These are phyloP conservation scores for Blastomyces silverae DNA, from an alignment of 2,329 filamentous ascomycete genomes.

Conservation along the genomic window DNA sequence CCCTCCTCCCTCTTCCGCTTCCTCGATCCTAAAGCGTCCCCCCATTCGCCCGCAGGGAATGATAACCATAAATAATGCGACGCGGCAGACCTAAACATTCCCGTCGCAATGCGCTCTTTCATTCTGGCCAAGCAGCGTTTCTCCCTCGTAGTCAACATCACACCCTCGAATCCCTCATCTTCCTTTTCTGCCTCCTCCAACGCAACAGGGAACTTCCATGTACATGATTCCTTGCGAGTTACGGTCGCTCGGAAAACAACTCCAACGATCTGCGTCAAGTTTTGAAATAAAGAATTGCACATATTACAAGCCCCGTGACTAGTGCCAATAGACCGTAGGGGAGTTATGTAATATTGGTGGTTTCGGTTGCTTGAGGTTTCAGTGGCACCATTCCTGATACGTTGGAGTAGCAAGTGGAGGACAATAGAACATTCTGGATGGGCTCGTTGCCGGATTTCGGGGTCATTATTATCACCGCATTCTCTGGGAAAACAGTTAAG, in stretches of 20 bases:
- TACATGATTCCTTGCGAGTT: not conserved
- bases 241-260: not conserved
- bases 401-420: not conserved
- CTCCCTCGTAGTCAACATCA: not conserved
- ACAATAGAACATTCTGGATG: not conserved
- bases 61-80: not conserved
- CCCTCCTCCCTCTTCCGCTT: not conserved
- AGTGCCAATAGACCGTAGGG: not conserved
- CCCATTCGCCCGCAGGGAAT: not conserved
- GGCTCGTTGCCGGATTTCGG: not conserved
- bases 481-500: not conserved
- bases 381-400: not conserved
- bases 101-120: not conserved
- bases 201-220: slow-evolving; percentile 3
- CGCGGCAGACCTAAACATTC: not conserved
- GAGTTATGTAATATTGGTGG: not conserved
- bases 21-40: not conserved
- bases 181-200: not conserved
- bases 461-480: not conserved
- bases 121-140: not conserved
- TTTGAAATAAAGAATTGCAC: not conserved
- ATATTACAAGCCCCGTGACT: not conserved
- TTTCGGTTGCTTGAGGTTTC: not conserved
- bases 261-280: not conserved
- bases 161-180: not conserved